These are phyloP conservation scores for Kondoa subrosea DNA, from an alignment of 768 basidiomycete genomes.

Conservation along the genomic window DNA sequence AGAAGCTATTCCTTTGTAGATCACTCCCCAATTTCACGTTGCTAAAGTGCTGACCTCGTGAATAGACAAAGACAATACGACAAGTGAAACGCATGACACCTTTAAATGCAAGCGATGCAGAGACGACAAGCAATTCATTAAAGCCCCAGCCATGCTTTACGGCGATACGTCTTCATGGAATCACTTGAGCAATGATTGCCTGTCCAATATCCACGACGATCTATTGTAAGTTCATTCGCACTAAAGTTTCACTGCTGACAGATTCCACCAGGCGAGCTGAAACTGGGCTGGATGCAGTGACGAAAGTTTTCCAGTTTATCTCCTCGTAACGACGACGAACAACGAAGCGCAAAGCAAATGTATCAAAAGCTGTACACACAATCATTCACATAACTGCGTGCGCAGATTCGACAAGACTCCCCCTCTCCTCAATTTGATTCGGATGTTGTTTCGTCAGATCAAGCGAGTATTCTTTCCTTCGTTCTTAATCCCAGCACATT, in stretches of 20 bases:
- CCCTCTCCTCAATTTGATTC: too few relatives aligned
- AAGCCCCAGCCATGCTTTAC: slow-evolving; percentile 71
- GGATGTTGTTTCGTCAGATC: too few relatives aligned
- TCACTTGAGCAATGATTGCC: slow-evolving; percentile 75
- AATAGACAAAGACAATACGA: slow-evolving; percentile 31
- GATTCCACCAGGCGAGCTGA: slow-evolving; percentile 50
- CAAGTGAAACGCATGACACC: slow-evolving; percentile 90
- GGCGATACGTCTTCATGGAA: slow-evolving; percentile 99
- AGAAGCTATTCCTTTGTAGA: slow-evolving; percentile 61
- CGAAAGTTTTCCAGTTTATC: slow-evolving; percentile 72
- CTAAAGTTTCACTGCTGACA: not conserved
- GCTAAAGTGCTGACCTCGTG: not conserved
- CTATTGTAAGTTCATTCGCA: slow-evolving; percentile 37
- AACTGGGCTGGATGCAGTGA: slow-evolving; percentile 62
- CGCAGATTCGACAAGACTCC: too few relatives aligned
- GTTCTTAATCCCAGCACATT: too few relatives aligned
- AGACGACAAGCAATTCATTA: slow-evolving; percentile 63
- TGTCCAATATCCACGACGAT: slow-evolving; percentile 87
- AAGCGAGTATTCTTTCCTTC: too few relatives aligned
- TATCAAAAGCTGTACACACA: too few relatives aligned
- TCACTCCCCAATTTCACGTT: slow-evolving; percentile 27
- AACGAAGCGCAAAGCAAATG: too few relatives aligned
- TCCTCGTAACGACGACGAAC: too few relatives aligned
- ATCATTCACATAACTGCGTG: too few relatives aligned
- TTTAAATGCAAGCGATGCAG: slow-evolving; percentile 92